Evolutionary conservation across 352 stramenopile species (phyloP).

Genomic region (Phytophthora citricola): DNA sequence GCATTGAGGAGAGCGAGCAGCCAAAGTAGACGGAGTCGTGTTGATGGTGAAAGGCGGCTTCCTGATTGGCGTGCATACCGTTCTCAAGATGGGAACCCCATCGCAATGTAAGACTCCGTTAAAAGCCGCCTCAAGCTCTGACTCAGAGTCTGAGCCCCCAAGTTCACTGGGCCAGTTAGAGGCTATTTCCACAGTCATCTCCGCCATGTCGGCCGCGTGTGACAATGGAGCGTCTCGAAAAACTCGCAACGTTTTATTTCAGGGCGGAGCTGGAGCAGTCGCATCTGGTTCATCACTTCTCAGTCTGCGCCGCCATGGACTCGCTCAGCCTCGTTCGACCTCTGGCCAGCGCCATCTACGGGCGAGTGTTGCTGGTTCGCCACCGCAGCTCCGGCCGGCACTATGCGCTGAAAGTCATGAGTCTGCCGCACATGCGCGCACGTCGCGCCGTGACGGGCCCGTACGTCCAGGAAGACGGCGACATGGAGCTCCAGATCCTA

Average conservation of each 20-base stretch:
- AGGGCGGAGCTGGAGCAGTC: conserved; percentile 9
- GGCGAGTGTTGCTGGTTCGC: conserved; percentile 51
- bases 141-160: not conserved
- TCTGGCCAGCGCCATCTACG: conserved; percentile 63
- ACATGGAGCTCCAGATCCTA: conserved; percentile 51
- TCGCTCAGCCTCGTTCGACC: conserved; percentile 49
- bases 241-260: conserved; percentile 15
- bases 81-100: conserved; percentile 1
- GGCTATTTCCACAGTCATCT: conserved; percentile 16
- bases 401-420: conserved; percentile 76
- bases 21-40: not conserved
- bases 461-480: conserved; percentile 52
- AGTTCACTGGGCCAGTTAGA: not conserved
- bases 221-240: conserved; percentile 7
- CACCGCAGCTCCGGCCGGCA: conserved; percentile 37
- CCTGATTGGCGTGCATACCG: conserved; percentile 11
- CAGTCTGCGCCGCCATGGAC: conserved; percentile 42
- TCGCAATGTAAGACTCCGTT: not conserved
- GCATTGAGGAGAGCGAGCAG: conserved; percentile 6
- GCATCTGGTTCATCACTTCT: conserved; percentile 19
- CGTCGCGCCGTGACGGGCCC: conserved; percentile 50
- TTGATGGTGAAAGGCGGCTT: conserved; percentile 6
- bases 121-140: not conserved
- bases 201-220: conserved; percentile 4
- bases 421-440: conserved; percentile 55